These are phyloP conservation scores for Xerocomus nothofagi DNA, from an alignment of 1,284 basidiomycete species.

Conservation along the genomic window DNA sequence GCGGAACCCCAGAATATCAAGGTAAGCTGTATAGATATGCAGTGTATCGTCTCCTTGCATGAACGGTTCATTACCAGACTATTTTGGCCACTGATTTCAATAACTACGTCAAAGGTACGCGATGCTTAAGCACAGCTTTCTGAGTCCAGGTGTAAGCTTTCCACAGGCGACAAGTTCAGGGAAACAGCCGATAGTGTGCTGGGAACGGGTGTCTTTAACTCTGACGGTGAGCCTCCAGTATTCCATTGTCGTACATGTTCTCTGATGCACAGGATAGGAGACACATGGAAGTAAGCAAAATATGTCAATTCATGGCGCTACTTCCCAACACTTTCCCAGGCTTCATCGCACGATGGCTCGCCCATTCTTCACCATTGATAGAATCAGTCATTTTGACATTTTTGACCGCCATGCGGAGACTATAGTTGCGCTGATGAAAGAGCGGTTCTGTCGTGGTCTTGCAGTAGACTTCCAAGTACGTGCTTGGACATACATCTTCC, in stretches of 20 bases:
- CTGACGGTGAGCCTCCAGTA: constrained; percentile 37
- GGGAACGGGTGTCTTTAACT: constrained; percentile 49
- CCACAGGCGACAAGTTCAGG: constrained; percentile 32
- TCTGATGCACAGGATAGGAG: constrained; percentile 29
- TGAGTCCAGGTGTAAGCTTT: constrained; percentile 6
- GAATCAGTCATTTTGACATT: constrained; percentile 48
- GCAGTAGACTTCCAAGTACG: constrained; percentile 46
- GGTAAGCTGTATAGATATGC: neutral
- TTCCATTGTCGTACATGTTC: neutral
- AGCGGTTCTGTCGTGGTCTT: constrained; percentile 34
- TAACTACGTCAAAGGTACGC: constrained; percentile 44
- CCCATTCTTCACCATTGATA: constrained; percentile 46
- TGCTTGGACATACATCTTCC: neutral
- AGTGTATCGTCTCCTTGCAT: neutral
- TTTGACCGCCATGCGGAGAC: constrained; percentile 44
- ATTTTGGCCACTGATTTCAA: constrained; percentile 45
- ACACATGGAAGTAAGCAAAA: constrained; percentile 41
- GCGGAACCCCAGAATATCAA: constrained; percentile 35
- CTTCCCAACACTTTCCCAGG: constrained; percentile 18
- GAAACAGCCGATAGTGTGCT: constrained; percentile 36
- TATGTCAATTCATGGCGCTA: neutral
- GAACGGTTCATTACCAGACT: constrained; percentile 21
- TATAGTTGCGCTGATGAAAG: constrained; percentile 36
- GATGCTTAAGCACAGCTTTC: neutral
- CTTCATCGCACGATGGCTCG: constrained; percentile 48